Evolutionary conservation across 805 yeast species (phyloP).

Genomic region (Kodamaea neixiangensis): DNA sequence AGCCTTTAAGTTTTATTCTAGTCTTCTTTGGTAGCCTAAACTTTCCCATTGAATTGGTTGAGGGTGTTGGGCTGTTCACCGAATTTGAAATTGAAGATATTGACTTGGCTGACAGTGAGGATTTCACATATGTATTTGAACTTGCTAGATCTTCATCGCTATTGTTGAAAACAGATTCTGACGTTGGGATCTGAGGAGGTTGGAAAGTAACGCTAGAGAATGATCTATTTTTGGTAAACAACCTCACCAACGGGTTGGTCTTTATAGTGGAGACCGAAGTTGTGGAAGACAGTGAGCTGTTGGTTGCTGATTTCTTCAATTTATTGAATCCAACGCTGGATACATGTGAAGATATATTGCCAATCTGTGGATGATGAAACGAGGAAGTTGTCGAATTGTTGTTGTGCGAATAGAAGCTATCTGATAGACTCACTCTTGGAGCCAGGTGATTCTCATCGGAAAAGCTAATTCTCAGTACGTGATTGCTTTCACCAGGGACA

Average conservation of each 20-base stretch:
- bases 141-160: conserved; percentile 13
- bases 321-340: conserved; percentile 29
- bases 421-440: conserved; percentile 3
- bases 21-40: conserved; percentile 13
- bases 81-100: not conserved
- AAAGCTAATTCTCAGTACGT: not conserved
- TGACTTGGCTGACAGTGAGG: not conserved
- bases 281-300: conserved; percentile 25
- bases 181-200: conserved; percentile 8
- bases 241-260: conserved; percentile 30
- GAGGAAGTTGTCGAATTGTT: conserved; percentile 14
- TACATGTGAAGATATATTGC: conserved; percentile 12
- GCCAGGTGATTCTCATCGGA: not conserved
- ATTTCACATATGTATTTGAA: not conserved
- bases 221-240: conserved; percentile 34
- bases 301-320: conserved; percentile 32
- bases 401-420: conserved; percentile 9
- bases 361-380: conserved; percentile 9
- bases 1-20: conserved; percentile 7
- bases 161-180: conserved; percentile 6
- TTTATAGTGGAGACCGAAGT: conserved; percentile 21
- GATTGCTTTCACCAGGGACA: not conserved
- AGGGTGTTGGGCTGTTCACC: not conserved
- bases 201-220: conserved; percentile 16
- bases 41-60: conserved; percentile 7